Conservation (phyloP, 2,329 filamentous ascomycete genomes). For the Bimuria novae-zelandiae region DNA sequence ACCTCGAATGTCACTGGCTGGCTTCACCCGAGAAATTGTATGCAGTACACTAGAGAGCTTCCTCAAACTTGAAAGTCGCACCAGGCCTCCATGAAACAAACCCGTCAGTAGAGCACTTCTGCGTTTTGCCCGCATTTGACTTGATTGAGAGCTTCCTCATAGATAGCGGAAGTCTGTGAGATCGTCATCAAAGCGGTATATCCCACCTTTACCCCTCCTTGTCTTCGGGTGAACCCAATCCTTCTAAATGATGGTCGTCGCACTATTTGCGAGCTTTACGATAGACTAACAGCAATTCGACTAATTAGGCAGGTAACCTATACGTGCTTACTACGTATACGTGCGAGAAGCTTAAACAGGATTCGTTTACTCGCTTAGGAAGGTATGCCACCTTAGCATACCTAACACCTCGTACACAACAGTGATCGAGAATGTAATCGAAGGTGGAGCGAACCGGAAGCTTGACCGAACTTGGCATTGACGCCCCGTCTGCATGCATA, state of each 20-base stretch:
- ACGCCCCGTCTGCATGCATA: neutral
- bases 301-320: neutral
- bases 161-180: neutral
- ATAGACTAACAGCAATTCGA: neutral
- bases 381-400: neutral
- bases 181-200: neutral
- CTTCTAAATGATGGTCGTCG: neutral
- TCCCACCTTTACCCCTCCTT: neutral
- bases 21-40: too few relatives aligned
- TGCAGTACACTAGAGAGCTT: too few relatives aligned
- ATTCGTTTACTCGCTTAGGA: neutral
- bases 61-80: too few relatives aligned
- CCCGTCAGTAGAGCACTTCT: too few relatives aligned
- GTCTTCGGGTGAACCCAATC: neutral
- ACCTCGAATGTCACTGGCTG: too few relatives aligned
- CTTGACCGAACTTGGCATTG: neutral
- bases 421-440: neutral
- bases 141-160: too few relatives aligned
- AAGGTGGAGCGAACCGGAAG: neutral
- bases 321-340: neutral
- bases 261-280: neutral
- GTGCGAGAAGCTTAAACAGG: neutral
- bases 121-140: too few relatives aligned
- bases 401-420: neutral
- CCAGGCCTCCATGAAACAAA: too few relatives aligned